phyloP scores from a whole-genome alignment of 2,329 filamentous ascomycete species.

The Polytolypa hystricis region DNA sequence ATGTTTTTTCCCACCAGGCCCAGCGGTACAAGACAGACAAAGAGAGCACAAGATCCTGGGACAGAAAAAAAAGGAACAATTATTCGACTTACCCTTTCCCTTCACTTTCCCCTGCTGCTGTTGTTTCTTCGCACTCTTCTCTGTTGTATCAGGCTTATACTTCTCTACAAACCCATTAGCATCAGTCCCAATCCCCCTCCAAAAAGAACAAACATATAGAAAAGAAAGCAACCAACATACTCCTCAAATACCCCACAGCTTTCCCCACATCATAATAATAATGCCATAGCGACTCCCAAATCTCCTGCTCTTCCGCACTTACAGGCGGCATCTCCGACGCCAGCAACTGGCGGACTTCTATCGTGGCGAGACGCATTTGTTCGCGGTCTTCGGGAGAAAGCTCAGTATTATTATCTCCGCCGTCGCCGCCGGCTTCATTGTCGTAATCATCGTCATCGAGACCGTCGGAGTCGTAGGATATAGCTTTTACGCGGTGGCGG shows the following conservation, averaged over 20 bases:
- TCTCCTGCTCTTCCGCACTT: slow-evolving; percentile 56
- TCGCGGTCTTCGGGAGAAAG: slow-evolving; percentile 36
- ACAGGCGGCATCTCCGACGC: slow-evolving; percentile 48
- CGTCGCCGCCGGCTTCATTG: slow-evolving; percentile 13
- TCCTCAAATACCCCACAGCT: slow-evolving; percentile 66
- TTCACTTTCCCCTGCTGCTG: slow-evolving; percentile 1
- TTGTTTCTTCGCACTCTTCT: slow-evolving; percentile 12
- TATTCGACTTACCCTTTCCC: slow-evolving; percentile 1
- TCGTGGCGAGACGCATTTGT: slow-evolving; percentile 54
- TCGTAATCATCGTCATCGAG: slow-evolving; percentile 31
- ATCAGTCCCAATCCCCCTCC: not conserved
- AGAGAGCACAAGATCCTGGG: no score
- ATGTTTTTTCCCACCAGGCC: no score
- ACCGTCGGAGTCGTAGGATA: slow-evolving; percentile 33
- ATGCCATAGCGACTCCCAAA: slow-evolving; percentile 85
- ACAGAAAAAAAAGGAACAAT: not conserved
- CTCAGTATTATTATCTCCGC: slow-evolving; percentile 6
- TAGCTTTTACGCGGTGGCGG: slow-evolving; percentile 34
- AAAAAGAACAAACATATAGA: not conserved
- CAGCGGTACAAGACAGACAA: no score
- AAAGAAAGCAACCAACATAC: slow-evolving; percentile 29
- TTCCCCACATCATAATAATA: slow-evolving; percentile 93
- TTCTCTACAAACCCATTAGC: slow-evolving; percentile 1
- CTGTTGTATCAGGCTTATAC: not conserved
- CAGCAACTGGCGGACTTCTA: slow-evolving; percentile 55